Evolutionary conservation across 1,284 basidiomycete genomes (phyloP).

Genomic region (Macrocybe sp.): DNA sequence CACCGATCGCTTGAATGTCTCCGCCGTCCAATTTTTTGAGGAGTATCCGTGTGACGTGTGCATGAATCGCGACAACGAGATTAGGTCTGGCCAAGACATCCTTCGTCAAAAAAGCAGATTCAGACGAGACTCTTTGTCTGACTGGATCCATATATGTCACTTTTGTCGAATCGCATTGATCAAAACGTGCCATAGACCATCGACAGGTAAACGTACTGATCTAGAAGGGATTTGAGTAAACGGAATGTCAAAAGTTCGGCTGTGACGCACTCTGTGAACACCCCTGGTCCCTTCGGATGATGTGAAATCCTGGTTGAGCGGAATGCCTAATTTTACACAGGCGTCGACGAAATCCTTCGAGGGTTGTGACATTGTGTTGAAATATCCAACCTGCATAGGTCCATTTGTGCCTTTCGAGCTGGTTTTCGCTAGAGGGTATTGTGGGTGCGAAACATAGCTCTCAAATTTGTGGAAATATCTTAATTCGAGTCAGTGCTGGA

Average conservation of each 20-base stretch:
- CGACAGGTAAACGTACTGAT: conserved; percentile 20
- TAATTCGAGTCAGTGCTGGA: not conserved
- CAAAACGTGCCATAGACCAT: not conserved
- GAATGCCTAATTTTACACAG: conserved; percentile 45
- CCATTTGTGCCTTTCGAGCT: conserved; percentile 43
- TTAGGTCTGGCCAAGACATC: conserved; percentile 60
- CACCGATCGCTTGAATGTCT: conserved; percentile 50
- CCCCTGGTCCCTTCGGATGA: conserved; percentile 44
- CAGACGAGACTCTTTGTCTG: conserved; percentile 54
- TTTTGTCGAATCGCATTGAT: conserved; percentile 16
- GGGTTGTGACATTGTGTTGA: conserved; percentile 29
- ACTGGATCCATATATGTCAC: conserved; percentile 61
- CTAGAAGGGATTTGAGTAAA: conserved; percentile 13
- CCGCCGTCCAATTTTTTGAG: conserved; percentile 43
- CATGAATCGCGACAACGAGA: conserved; percentile 51
- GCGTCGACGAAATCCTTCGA: conserved; percentile 43
- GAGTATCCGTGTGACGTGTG: conserved; percentile 52
- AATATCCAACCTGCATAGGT: conserved; percentile 47
- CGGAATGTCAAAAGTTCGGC: conserved; percentile 1
- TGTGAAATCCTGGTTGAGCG: conserved; percentile 47
- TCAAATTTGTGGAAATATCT: conserved; percentile 68
- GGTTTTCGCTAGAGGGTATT: conserved; percentile 43
- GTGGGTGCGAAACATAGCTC: conserved; percentile 41
- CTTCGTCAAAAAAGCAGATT: conserved; percentile 61
- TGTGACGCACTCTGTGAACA: conserved; percentile 40